These are phyloP conservation scores for Paraglomus occultum DNA, from an alignment of 192 early-diverging fungal genomes.

Conservation along the genomic window DNA sequence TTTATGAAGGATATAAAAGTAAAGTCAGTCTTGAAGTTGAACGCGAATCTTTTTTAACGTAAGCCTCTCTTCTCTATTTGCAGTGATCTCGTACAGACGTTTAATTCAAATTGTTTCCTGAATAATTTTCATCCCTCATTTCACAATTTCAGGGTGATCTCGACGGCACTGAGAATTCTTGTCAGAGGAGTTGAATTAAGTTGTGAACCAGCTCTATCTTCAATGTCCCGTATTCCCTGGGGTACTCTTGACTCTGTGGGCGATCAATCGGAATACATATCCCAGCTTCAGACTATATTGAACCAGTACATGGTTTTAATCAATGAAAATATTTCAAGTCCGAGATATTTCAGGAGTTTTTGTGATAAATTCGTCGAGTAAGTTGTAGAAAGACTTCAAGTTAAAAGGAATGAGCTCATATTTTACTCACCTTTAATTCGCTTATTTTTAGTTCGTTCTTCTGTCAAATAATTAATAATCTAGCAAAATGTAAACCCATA, in stretches of 20 bases:
- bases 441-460: slow-evolving; percentile 62
- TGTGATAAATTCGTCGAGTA: slow-evolving; percentile 93
- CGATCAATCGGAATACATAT: slow-evolving; percentile 90
- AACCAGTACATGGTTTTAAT: slow-evolving; percentile 54
- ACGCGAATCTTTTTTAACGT: slow-evolving; percentile 78
- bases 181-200: slow-evolving; percentile 64
- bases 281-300: slow-evolving; percentile 60
- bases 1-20: slow-evolving; percentile 65
- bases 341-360: slow-evolving; percentile 82
- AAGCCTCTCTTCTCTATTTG: slow-evolving; percentile 19
- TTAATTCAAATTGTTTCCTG: neutral
- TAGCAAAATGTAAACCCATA: slow-evolving; percentile 76
- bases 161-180: slow-evolving; percentile 63
- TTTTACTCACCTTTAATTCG: neutral
- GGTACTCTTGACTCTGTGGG: slow-evolving; percentile 80
- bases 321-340: slow-evolving; percentile 60
- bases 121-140: neutral
- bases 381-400: slow-evolving; percentile 24
- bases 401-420: neutral
- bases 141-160: slow-evolving; percentile 48
- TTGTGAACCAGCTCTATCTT: slow-evolving; percentile 65
- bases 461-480: slow-evolving; percentile 62
- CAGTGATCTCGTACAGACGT: slow-evolving; percentile 13
- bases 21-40: slow-evolving; percentile 74
- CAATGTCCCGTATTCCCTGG: slow-evolving; percentile 82